Evolutionary conservation across 208 protist genomes (phyloP).

Genomic region (Wallacemonas sp.): DNA sequence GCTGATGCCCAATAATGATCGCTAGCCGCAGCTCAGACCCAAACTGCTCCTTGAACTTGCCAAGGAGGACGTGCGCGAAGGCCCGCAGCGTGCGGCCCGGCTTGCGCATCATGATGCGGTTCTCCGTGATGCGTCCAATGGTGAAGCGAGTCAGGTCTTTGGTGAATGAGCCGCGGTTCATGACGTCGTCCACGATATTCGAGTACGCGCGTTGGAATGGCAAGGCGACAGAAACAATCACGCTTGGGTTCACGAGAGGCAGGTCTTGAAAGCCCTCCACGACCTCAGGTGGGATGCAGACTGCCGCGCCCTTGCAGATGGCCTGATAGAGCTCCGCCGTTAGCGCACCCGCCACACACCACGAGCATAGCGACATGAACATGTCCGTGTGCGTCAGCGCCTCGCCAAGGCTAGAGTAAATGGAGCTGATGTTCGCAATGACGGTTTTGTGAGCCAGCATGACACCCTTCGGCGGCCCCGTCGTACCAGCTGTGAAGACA

Average conservation of each 20-base stretch:
- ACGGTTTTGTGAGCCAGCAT: constrained; percentile 93
- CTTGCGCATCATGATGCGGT: constrained; percentile 85
- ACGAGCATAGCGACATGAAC: constrained; percentile 92
- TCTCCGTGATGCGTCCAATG: constrained; percentile 86
- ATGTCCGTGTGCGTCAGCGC: constrained; percentile 84
- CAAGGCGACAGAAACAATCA: constrained; percentile 81
- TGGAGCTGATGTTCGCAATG: constrained; percentile 86
- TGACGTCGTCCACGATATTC: constrained; percentile 90
- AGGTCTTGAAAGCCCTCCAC: constrained; percentile 89
- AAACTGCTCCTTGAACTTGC: constrained; percentile 91
- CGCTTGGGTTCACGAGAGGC: constrained; percentile 80
- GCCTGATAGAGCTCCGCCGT: constrained; percentile 86
- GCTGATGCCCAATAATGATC: constrained; percentile 80
- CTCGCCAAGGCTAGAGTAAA: constrained; percentile 82
- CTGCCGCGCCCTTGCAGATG: constrained; percentile 81
- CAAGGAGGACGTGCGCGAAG: constrained; percentile 73
- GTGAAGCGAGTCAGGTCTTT: constrained; percentile 85
- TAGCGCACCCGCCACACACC: constrained; percentile 84
- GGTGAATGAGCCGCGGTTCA: constrained; percentile 75
- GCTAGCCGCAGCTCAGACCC: constrained; percentile 81
- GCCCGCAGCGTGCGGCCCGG: constrained; percentile 69
- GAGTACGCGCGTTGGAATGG: constrained; percentile 86
- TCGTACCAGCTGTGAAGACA: constrained; percentile 90
- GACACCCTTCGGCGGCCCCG: constrained; percentile 94
- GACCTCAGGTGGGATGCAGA: constrained; percentile 88